Conservation (phyloP, 495 filamentous ascomycete genomes). For the Daldinia vernicosa region DNA sequence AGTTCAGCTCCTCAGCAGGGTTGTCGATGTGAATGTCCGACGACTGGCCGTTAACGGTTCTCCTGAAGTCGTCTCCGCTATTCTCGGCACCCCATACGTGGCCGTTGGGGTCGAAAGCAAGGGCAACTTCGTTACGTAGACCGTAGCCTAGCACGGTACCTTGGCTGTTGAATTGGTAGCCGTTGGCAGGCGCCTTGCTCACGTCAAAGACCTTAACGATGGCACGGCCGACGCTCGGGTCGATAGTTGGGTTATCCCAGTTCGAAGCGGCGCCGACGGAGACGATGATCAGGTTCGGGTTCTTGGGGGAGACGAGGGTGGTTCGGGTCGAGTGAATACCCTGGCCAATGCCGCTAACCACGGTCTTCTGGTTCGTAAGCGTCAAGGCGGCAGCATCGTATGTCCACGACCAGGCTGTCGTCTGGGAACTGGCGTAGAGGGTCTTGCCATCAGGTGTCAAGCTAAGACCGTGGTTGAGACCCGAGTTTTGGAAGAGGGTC, state of each 20-base stretch:
- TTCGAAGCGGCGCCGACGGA: conserved; percentile 67
- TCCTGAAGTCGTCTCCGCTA: conserved; percentile 66
- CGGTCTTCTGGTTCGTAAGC: conserved; percentile 54
- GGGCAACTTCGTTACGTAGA: conserved; percentile 71
- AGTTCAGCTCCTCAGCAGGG: conserved; percentile 77
- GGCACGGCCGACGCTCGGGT: conserved; percentile 62
- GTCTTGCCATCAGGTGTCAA: conserved; percentile 69
- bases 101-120: conserved; percentile 65
- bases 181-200: conserved; percentile 49
- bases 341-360: conserved; percentile 65
- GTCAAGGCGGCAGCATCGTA: conserved; percentile 62
- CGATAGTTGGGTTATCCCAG: conserved; percentile 60
- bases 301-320: conserved; percentile 57
- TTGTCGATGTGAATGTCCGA: conserved; percentile 71
- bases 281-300: conserved; percentile 61
- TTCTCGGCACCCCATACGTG: conserved; percentile 74
- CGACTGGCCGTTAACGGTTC: conserved; percentile 56
- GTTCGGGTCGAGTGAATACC: conserved; percentile 70
- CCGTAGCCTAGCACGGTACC: conserved; percentile 71
- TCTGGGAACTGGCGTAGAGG: conserved; percentile 67
- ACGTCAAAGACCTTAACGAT: conserved; percentile 71
- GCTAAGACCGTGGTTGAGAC: conserved; percentile 71
- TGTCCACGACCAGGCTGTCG: conserved; percentile 65
- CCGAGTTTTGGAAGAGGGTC: conserved; percentile 48
- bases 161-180: conserved; percentile 61